phyloP scores from a whole-genome alignment of 768 basidiomycete genomes.

The Boletus speciosus region DNA sequence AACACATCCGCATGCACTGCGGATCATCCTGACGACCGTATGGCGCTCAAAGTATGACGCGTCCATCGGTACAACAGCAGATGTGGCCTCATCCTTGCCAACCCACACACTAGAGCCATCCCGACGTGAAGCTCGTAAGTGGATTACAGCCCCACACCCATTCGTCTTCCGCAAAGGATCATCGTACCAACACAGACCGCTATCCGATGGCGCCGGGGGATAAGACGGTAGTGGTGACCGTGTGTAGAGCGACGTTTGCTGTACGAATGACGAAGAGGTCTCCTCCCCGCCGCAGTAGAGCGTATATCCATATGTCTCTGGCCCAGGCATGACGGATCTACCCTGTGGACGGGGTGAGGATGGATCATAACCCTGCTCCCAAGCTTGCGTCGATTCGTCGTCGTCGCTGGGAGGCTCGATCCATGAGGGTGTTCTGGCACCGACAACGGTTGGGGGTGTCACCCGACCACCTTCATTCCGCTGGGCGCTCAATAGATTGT shows the following conservation, averaged over 20 bases:
- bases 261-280: conserved; percentile 4
- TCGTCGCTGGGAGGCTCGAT: conserved; percentile 32
- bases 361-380: conserved; percentile 34
- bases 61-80: conserved; percentile 53
- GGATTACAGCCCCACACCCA: conserved; percentile 64
- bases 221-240: conserved; percentile 39
- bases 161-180: conserved; percentile 33
- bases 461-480: conserved; percentile 25
- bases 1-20: conserved; percentile 61
- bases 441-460: conserved; percentile 28
- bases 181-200: conserved; percentile 7
- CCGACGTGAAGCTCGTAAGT: conserved; percentile 53
- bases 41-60: conserved; percentile 54
- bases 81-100: conserved; percentile 50
- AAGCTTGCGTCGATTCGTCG: conserved; percentile 31
- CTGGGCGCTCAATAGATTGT: conserved; percentile 28
- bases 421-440: conserved; percentile 32
- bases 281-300: conserved; percentile 44
- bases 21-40: conserved; percentile 46
- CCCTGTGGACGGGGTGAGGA: conserved; percentile 23
- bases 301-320: conserved; percentile 30
- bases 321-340: conserved; percentile 9
- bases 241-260: conserved; percentile 20
- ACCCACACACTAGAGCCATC: conserved; percentile 54
- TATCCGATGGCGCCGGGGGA: conserved; percentile 24